phyloP scores from a whole-genome alignment of 1,284 basidiomycete genomes.

The Ganoderma lingzhi region DNA sequence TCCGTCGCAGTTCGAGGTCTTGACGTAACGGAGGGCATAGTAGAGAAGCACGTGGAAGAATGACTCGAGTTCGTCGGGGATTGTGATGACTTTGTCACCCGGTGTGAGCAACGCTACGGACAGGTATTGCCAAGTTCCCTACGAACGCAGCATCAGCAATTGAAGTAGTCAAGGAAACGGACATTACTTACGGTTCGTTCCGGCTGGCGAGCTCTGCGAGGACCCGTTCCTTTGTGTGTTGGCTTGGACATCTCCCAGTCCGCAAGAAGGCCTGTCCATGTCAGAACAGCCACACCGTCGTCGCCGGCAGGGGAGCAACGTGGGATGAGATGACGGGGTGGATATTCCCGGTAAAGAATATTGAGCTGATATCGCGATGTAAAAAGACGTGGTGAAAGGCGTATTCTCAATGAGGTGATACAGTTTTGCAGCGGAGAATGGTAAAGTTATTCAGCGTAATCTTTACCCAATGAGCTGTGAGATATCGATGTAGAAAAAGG shows the following conservation, averaged over 20 bases:
- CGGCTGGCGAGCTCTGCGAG: not conserved
- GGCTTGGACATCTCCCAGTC: constrained; percentile 14
- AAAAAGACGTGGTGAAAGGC: too few relatives aligned
- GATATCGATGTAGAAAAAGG: constrained; percentile 4
- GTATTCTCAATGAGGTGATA: too few relatives aligned
- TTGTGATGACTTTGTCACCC: not conserved
- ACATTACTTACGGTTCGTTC: not conserved
- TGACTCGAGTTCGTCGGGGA: not conserved
- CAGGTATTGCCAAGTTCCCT: constrained; percentile 5
- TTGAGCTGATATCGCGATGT: constrained; percentile 4
- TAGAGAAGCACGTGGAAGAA: constrained; percentile 10
- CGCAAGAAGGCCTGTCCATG: constrained; percentile 4
- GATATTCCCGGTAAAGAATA: too few relatives aligned
- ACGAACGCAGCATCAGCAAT: not conserved
- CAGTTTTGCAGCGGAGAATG: too few relatives aligned
- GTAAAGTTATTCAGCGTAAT: too few relatives aligned
- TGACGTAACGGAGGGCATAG: constrained; percentile 1
- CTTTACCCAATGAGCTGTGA: too few relatives aligned
- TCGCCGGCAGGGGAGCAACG: not conserved
- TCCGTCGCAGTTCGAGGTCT: not conserved
- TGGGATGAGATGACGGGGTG: too few relatives aligned
- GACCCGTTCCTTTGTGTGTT: not conserved
- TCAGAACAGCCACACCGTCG: not conserved
- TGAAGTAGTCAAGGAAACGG: not conserved
- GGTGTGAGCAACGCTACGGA: not conserved